Base-by-base conservation (phyloP, 805 yeast genomes). In the Myxozyma geophila region DNA sequence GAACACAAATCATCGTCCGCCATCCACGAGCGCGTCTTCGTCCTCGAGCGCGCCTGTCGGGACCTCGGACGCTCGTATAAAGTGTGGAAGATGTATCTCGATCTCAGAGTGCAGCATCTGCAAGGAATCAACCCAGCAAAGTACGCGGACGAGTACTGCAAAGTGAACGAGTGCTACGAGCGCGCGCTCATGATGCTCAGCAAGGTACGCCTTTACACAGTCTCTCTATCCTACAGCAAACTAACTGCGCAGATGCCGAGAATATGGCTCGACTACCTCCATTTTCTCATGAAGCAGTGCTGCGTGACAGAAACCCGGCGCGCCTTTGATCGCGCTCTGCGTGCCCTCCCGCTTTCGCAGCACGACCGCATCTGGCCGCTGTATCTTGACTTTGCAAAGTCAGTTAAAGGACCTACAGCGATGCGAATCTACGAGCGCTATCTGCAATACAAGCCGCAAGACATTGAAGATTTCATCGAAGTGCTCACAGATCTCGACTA, bases 291-390 rank as follows among this genome's bases (percentile, higher is more conserved):
- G 19, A 61, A 70, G 1, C 78, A 77, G 43, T 57, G 72, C 28
- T 71, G 80, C 58, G 71, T 82, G 0, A 74, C 81, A 0, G 62
- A 71, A 43, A 78, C 81, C 13, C 74, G 87, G 48, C 71, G 72
- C 4, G 74, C 75, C 2, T 85, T 87, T 70, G 83, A 87, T 69
- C 69, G 73, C 36, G 82, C 87, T 0, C 73, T 89, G 8, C 76
- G 78, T 58, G 66, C 75, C 4, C 69, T 88, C 12, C 84, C 88
- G 0, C 58, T 80, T 6, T 72, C 82, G 0, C 86, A 84, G 61
- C 91, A 87, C 73, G 80, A 80, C 3, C 67, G 77, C 36, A 80
- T 88, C 39, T 83, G 95, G 83, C 75, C 79, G 0, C 71, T 81
- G 64, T 88, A 84, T 61, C 75, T 87, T 50, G 68, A 76, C 21